These are phyloP conservation scores for Saturnispora halmiae DNA, from an alignment of 805 yeast genomes.

Conservation along the genomic window DNA sequence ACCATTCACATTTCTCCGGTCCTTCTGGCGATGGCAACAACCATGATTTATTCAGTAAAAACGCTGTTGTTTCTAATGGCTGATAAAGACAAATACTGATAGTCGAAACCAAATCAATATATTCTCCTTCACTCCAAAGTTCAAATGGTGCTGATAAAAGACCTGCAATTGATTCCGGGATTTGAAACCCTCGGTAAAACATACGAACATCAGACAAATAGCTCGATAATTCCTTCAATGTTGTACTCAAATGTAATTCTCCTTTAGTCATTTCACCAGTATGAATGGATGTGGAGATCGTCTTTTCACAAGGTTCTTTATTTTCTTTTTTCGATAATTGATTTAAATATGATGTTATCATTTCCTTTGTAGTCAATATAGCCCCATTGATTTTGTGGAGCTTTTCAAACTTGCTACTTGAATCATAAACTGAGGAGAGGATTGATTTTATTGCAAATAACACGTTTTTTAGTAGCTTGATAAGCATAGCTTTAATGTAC, in stretches of 20 bases:
- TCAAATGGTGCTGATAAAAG: conserved; percentile 6
- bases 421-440: not conserved
- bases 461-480: not conserved
- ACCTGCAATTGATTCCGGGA: conserved; percentile 20
- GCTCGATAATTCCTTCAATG: conserved; percentile 22
- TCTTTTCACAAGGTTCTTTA: not conserved
- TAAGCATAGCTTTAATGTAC: not conserved
- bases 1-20: conserved; percentile 18
- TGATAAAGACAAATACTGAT: conserved; percentile 21
- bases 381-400: not conserved
- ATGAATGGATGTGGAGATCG: not conserved
- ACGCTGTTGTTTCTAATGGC: conserved; percentile 30
- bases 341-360: not conserved
- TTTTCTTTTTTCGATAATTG: not conserved
- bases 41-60: conserved; percentile 28
- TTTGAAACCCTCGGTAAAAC: conserved; percentile 30
- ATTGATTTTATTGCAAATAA: not conserved
- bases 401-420: not conserved
- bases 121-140: conserved; percentile 8
- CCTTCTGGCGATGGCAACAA: conserved; percentile 16
- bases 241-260: conserved; percentile 2
- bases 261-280: not conserved
- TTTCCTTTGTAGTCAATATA: not conserved
- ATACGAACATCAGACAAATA: conserved; percentile 30
- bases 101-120: conserved; percentile 13